Conservation (phyloP, 805 yeast genomes). For the Lachancea meyersii region DNA sequence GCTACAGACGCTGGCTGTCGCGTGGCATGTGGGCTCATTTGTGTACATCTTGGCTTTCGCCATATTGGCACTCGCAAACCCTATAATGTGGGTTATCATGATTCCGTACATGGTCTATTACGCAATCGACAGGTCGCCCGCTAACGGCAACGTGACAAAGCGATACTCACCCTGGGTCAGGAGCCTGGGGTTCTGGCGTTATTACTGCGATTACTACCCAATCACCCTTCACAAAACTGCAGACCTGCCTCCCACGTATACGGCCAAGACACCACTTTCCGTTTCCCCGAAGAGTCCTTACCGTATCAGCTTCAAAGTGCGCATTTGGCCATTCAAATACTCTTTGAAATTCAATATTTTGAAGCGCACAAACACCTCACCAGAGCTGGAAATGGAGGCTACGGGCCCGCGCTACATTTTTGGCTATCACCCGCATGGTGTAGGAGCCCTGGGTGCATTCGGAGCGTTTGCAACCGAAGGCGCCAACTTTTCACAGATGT, state of each 20-base stretch:
- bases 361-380: conserved; percentile 10
- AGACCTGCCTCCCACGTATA: conserved; percentile 69
- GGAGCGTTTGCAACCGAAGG: conserved; percentile 83
- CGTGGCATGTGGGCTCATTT: conserved; percentile 71
- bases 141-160: conserved; percentile 61
- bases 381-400: conserved; percentile 26
- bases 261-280: conserved; percentile 26
- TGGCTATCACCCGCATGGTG: conserved; percentile 96
- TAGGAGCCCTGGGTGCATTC: conserved; percentile 84
- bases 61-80: conserved; percentile 52
- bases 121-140: conserved; percentile 56
- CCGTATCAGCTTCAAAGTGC: conserved; percentile 13
- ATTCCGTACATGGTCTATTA: conserved; percentile 61
- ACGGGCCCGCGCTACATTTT: conserved; percentile 76
- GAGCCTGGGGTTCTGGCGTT: conserved; percentile 54
- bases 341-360: conserved; percentile 10
- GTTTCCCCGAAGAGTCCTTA: conserved; percentile 13
- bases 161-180: conserved; percentile 55
- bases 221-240: conserved; percentile 59
- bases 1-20: conserved; percentile 58
- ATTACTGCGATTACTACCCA: conserved; percentile 77
- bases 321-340: conserved; percentile 21
- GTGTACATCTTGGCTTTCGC: conserved; percentile 44
- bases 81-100: conserved; percentile 60
- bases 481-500: conserved; percentile 54